Percentiles rank a stretch among this genome's conserved stretches.
Evolutionary conservation across 805 yeast species (phyloP).

Genomic region (Teunomyces aglyptinius): DNA sequence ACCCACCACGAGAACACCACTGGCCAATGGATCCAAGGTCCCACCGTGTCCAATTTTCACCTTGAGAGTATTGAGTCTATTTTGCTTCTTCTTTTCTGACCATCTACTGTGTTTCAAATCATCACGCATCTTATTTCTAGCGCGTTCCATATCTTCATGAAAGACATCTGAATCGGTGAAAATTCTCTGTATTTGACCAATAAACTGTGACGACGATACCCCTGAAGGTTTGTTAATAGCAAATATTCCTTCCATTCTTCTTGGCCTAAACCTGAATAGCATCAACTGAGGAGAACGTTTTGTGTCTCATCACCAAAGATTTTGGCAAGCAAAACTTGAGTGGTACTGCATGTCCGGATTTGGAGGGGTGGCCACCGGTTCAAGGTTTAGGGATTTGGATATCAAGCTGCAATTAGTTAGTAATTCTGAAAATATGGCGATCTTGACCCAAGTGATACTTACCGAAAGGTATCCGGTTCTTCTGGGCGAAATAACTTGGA

Average conservation of each 20-base stretch:
- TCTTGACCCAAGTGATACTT: constrained; percentile 16
- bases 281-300: constrained; percentile 5
- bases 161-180: constrained; percentile 62
- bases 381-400: constrained; percentile 49
- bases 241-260: constrained; percentile 82
- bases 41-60: constrained; percentile 98
- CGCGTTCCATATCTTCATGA: constrained; percentile 49
- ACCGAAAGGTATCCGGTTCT: constrained; percentile 54
- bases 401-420: constrained; percentile 38
- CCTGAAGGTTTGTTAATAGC: constrained; percentile 92
- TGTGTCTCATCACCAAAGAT: neutral
- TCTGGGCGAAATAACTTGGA: constrained; percentile 49
- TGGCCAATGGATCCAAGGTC: constrained; percentile 91
- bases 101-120: constrained; percentile 39
- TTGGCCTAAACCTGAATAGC: constrained; percentile 12
- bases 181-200: constrained; percentile 60
- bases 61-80: constrained; percentile 51
- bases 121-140: constrained; percentile 44
- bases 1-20: constrained; percentile 91
- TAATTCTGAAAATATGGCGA: constrained; percentile 1
- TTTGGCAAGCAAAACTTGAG: neutral
- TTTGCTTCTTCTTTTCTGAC: constrained; percentile 49
- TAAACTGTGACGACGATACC: constrained; percentile 70
- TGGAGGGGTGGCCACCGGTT: too few species aligned
- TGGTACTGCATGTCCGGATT: neutral